These are phyloP conservation scores for Sonneratia alba DNA, from an alignment of 345 rosid genomes.

Conservation along the genomic window DNA sequence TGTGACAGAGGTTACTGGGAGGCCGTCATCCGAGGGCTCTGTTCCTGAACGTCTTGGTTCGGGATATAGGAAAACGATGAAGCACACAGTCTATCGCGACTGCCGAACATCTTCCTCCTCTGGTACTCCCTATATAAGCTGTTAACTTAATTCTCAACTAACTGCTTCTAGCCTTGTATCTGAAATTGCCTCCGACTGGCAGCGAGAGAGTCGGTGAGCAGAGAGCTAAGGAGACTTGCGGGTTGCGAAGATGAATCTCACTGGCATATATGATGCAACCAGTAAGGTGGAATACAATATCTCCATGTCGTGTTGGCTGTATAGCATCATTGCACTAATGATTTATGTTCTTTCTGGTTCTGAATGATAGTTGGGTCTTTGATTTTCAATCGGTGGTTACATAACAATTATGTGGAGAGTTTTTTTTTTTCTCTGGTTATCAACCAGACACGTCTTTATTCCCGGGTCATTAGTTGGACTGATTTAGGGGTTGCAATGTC, in stretches of 20 bases:
- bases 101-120: background rate
- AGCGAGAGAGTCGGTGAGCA: background rate
- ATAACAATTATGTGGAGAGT: background rate
- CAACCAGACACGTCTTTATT: background rate
- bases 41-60: background rate
- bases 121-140: background rate
- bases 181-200: background rate
- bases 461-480: background rate
- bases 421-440: background rate
- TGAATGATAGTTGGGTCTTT: too few species aligned
- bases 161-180: background rate
- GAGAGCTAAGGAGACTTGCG: constrained; percentile 2
- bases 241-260: background rate
- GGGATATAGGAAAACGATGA: background rate
- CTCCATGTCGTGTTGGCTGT: background rate
- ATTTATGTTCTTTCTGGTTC: background rate
- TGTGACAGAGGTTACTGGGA: background rate
- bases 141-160: background rate
- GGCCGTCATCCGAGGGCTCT: background rate
- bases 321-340: background rate
- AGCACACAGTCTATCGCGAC: background rate
- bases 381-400: background rate
- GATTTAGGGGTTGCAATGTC: constrained; percentile 1
- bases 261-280: background rate
- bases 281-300: background rate